These are phyloP conservation scores for Ciborinia camelliae DNA, from an alignment of 2,329 filamentous ascomycete species.

Conservation along the genomic window DNA sequence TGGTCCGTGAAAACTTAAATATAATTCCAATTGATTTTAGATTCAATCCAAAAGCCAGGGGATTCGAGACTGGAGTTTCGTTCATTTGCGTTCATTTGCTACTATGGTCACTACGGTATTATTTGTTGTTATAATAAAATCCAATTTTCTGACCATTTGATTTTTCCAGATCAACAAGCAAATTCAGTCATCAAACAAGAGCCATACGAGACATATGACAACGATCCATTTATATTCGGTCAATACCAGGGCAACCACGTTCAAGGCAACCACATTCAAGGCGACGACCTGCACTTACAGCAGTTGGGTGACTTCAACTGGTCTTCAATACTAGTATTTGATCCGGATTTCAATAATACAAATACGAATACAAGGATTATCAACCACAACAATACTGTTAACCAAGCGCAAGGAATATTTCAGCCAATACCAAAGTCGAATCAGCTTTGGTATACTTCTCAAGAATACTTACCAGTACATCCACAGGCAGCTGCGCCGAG, in stretches of 20 bases:
- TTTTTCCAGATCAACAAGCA: slow-evolving; percentile 8
- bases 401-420: not conserved
- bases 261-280: not conserved
- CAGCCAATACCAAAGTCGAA: slow-evolving; percentile 8
- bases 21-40: not conserved
- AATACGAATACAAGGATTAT: slow-evolving; percentile 6
- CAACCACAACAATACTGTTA: not conserved
- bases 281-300: not conserved
- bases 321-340: not conserved
- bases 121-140: not conserved
- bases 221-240: slow-evolving; percentile 7
- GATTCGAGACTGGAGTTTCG: not conserved
- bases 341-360: not conserved
- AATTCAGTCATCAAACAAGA: slow-evolving; percentile 16
- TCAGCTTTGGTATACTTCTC: not conserved
- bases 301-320: slow-evolving; percentile 6
- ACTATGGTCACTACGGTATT: not conserved
- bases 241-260: slow-evolving; percentile 9
- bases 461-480: not conserved
- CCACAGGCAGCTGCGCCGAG: slow-evolving; percentile 16
- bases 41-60: not conserved
- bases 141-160: not conserved
- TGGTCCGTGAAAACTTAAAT: not conserved
- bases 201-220: slow-evolving; percentile 6
- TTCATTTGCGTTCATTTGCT: not conserved